phyloP scores from a whole-genome alignment of 306 rosid genomes.

The Casuarina glauca region DNA sequence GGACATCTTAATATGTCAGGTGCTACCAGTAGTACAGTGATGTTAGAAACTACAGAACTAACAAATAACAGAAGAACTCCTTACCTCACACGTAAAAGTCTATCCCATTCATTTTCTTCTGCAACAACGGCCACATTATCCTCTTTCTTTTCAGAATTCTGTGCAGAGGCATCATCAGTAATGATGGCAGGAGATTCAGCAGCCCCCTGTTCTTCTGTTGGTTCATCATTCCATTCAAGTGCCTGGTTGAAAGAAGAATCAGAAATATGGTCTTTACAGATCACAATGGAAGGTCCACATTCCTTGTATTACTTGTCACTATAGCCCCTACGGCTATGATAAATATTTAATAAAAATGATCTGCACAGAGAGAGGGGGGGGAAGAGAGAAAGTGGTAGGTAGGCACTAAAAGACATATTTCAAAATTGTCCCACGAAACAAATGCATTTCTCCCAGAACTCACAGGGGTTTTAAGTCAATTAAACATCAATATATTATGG shows the following conservation, averaged over 20 bases:
- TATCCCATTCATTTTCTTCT: slow-evolving; percentile 99
- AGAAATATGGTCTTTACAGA: background rate
- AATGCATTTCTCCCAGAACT: background rate
- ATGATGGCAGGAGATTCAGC: slow-evolving; percentile 73
- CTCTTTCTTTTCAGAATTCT: slow-evolving; percentile 73
- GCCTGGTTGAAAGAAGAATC: slow-evolving; percentile 47
- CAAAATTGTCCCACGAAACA: background rate
- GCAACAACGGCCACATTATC: slow-evolving; percentile 49
- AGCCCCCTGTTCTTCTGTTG: slow-evolving; percentile 73
- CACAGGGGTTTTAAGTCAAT: background rate
- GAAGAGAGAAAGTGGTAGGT: too few species aligned
- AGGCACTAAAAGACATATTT: background rate
- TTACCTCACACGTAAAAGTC: slow-evolving; percentile 84
- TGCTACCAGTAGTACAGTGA: background rate
- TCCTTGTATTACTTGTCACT: background rate
- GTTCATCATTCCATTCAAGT: slow-evolving; percentile 95
- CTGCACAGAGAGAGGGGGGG: background rate
- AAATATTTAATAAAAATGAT: background rate
- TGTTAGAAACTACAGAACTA: background rate
- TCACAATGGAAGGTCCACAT: background rate
- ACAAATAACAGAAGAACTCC: slow-evolving; percentile 26
- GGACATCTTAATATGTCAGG: background rate
- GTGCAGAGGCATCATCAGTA: slow-evolving; percentile 56
- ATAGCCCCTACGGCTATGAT: background rate
- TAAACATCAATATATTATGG: background rate